Evolutionary conservation across 805 yeast species (phyloP).

Genomic region (Metschnikowia bowlesiae): DNA sequence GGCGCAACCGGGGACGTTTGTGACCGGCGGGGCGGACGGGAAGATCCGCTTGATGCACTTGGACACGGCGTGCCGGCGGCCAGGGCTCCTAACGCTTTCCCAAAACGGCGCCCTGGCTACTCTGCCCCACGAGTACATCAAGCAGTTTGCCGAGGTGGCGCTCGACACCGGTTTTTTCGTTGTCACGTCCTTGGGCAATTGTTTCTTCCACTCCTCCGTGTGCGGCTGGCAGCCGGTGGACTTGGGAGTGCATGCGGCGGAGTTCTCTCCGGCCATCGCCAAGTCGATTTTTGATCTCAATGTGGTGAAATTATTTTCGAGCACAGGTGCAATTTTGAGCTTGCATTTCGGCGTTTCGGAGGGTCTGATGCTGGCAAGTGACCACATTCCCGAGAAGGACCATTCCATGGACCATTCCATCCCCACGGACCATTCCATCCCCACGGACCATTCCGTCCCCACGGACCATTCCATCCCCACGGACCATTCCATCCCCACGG

Average conservation of each 20-base stretch:
- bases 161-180: constrained; percentile 41
- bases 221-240: constrained; percentile 8
- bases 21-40: constrained; percentile 95
- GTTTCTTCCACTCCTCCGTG: constrained; percentile 24
- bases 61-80: background rate
- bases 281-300: constrained; percentile 36
- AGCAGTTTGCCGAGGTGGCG: constrained; percentile 50
- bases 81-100: background rate
- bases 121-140: constrained; percentile 50
- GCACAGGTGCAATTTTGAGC: constrained; percentile 40
- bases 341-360: constrained; percentile 30
- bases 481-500: too few relatives aligned
- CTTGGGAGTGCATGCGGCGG: background rate
- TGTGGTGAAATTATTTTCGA: constrained; percentile 22
- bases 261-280: constrained; percentile 20
- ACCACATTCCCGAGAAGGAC: too few relatives aligned
- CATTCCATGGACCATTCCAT: too few relatives aligned
- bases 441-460: too few relatives aligned
- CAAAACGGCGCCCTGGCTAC: constrained; percentile 15
- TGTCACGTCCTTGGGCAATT: constrained; percentile 57
- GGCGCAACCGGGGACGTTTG: constrained; percentile 45
- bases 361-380: too few relatives aligned
- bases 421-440: too few relatives aligned
- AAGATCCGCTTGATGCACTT: constrained; percentile 59
- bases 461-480: too few relatives aligned